Evolutionary conservation across 352 stramenopile genomes (phyloP), one percentile per base, ranked within the genome.

Genomic region (Phytophthora europaea): DNA sequence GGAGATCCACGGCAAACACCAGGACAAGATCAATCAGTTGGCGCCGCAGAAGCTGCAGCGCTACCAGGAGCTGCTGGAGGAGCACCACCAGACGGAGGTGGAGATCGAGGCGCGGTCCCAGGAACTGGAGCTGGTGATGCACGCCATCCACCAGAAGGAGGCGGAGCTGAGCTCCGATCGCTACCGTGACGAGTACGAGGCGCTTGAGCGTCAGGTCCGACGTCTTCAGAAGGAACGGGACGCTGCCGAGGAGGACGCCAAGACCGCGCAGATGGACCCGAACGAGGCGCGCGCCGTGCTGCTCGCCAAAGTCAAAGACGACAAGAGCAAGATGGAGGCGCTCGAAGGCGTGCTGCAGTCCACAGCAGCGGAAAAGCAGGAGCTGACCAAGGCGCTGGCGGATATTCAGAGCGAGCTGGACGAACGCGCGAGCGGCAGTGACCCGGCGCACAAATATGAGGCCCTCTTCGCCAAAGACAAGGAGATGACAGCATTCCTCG

Each of bases 401-500:
- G 87, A 93, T 31, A 48, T 92, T 48, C 81, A 91, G 67, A 85
- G 65, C 53, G 85, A 94, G 20, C 55, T 91, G 22, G 87, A 95
- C 34, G 82, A 94, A 59, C 80, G 87, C 23, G 82, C 81, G 15
- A 89, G 87, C 38, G 84, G 85, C 0, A 87, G 87, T n/a, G 86
- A 93, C 56, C 85, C 89, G 56, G 80, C 78, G 0, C 86, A 94
- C 23, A 97, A 97, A 61, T 96, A 97, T 68, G 94, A 98, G 61
- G 77, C 89, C 28, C 79, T 98, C 26, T 93, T 92, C 71, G 84
- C 97, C 78, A 82, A 90, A 28, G 94, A 98, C 80, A 87, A 94
- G 69, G 93, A 98, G 75, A 98, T 98, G 94, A 98, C 88, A 9
- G 51, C 79, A 26, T 98, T 98, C 67, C 83, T 98, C 2, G 90